Evolutionary conservation across 306 rosid genomes (phyloP).

Genomic region (Cicer judaicum): DNA sequence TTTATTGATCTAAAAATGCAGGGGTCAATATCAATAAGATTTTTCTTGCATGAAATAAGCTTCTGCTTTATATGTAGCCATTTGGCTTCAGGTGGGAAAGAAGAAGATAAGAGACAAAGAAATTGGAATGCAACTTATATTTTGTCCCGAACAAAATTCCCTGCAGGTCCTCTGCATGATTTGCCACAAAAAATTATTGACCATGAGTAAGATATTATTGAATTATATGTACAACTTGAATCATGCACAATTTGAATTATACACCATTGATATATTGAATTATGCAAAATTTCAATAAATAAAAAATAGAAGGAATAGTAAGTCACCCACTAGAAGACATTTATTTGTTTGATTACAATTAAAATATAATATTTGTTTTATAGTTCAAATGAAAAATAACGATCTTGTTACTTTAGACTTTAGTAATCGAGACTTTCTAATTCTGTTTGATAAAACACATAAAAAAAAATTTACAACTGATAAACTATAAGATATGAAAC

Average conservation of each 20-base stretch:
- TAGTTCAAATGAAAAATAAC: too few species aligned
- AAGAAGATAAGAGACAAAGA: slow-evolving; percentile 64
- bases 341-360: slow-evolving; percentile 16
- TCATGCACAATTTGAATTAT: not conserved
- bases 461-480: too few species aligned
- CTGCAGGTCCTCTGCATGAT: slow-evolving; percentile 58
- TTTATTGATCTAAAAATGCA: slow-evolving; percentile 50
- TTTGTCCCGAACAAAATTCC: slow-evolving; percentile 68
- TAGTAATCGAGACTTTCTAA: too few species aligned
- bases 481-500: too few species aligned
- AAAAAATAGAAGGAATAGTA: not conserved
- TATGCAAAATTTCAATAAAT: not conserved
- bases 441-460: too few species aligned
- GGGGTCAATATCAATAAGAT: slow-evolving; percentile 91
- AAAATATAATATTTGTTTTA: not conserved
- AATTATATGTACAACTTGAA: not conserved
- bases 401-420: too few species aligned
- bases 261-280: not conserved
- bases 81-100: slow-evolving; percentile 81
- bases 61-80: slow-evolving; percentile 91
- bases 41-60: slow-evolving; percentile 75
- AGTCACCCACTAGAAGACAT: slow-evolving; percentile 12
- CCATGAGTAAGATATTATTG: slow-evolving; percentile 64
- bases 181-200: slow-evolving; percentile 73
- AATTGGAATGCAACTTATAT: slow-evolving; percentile 65